Base-by-base conservation (phyloP, 768 basidiomycete genomes). In the Heimioporus sp. region DNA sequence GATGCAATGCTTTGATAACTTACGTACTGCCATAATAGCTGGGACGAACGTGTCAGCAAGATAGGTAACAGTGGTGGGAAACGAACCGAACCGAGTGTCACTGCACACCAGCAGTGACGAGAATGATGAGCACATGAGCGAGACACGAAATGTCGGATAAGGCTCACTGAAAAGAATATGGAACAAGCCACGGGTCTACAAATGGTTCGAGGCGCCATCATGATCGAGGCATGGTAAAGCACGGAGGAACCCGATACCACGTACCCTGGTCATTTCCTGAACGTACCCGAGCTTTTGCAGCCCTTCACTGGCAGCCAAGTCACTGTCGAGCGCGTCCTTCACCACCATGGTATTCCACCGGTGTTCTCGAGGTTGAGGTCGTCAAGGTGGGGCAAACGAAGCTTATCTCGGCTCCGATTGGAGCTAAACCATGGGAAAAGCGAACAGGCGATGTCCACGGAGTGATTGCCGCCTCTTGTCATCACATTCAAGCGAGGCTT, bases 21-120 rank as follows among this genome's bases (percentile, higher is more conserved):
- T 57, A 82, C 82, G 82, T 52, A 83, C 81, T 30, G 82, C 80
- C 72, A 82, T 77, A 31, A 83, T 83, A 10, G 82, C 82, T 83
- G 17, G 16, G 7, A 12, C 5, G 30, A 46, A 13, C 17, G 16
- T 20, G 35, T 60, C 41, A 65, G 53, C 10, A 28, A 28, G 24
- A 28, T 3, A 28, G 24, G 24, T 6, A 28, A 28, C 24, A 16
- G 32, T 21, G 35, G 16, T 4, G 19, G 16, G 9, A 16, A 12
- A 45, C 39, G 13, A 35, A 24, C 61, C 68, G 13, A 52, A 81
- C 80, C 77, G 32, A 81, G 66, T 2, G 76, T 71, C 80, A 81
- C 79, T 80, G 55, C 17, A 53, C 11, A 10, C 12, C 37, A 11
- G 6, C 11, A 39, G 41, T 3, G 30, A 47, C 24, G 11, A 32